Evolutionary conservation across 257 asterid genomes (phyloP).

Genomic region (Anisodus acutangulus): DNA sequence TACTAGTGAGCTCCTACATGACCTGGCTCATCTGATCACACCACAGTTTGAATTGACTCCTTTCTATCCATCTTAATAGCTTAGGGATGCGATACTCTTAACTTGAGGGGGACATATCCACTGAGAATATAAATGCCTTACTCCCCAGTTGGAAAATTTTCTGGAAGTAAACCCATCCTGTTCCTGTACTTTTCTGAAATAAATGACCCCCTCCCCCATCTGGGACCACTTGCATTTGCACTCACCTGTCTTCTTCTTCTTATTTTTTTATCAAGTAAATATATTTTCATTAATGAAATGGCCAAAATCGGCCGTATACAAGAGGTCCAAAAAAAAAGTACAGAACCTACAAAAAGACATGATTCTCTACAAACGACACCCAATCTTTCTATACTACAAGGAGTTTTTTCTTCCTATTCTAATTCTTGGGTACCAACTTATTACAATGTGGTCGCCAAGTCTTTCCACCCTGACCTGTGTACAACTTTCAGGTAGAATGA

Average conservation of each 20-base stretch:
- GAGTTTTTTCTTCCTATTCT: not conserved
- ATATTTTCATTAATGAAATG: slow-evolving; percentile 12
- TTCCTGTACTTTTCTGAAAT: not conserved
- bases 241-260: not conserved
- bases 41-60: not conserved
- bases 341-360: too few species aligned
- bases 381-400: not conserved
- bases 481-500: not conserved
- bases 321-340: too few species aligned
- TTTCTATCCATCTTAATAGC: slow-evolving; percentile 12
- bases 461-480: not conserved
- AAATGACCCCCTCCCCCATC: not conserved
- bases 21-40: slow-evolving; percentile 14
- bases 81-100: not conserved
- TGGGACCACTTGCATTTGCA: slow-evolving; percentile 5
- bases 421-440: slow-evolving; percentile 2
- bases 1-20: slow-evolving; percentile 14
- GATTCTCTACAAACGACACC: not conserved
- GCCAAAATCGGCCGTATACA: not conserved
- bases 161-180: not conserved
- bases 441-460: not conserved
- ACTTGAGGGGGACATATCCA: not conserved
- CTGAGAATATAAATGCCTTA: not conserved
- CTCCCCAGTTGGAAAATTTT: not conserved
- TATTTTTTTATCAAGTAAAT: not conserved